Base-by-base conservation (phyloP, 331 rosid species). In the Dryas integrifolia region DNA sequence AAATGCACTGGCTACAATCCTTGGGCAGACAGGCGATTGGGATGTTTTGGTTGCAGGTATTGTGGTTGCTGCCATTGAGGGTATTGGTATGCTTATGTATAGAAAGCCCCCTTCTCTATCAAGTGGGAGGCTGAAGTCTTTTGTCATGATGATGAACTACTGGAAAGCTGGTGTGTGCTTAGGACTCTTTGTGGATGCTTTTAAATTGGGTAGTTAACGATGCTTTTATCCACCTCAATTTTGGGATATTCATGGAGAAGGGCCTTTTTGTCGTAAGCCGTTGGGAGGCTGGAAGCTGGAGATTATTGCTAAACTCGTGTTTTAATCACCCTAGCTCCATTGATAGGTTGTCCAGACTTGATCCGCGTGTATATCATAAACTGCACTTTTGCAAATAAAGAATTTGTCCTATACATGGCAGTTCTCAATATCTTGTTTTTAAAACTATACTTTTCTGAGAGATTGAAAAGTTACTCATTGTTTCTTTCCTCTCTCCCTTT, bases 101-200 rank as follows among this genome's bases (percentile, higher is more conserved):
- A 84, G 65, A 87, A 94, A 81, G 73, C 87, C 87, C 38, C 82
- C 89, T 26, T 68, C 89, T 41, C 58, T 49, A 65, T 82, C 89
- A 18, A 81, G 79, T 18, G 90, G 84, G 78, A 91, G 94, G 75
- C 79, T 91, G 72, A 90, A 82, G 68, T 85, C 92, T 69, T 86
- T 94, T 74, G 83, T 91, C 41, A 86, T 45, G 77, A 72, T 94
- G 92, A 47, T 94, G 48, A 94, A 94, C 82, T 94, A 81, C 77
- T 91, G 97, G 98, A 94, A 94, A 84, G 98, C 98, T 2, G 98
- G 98, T 65, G 95, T 94, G n/a, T 94, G 98, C 80, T 83, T 94
- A 76, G 97, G 98, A 69, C 95, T 94, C 65, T 94, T 89, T 82
- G 98, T 91, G 58, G 98, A 94, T 83, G 98, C 98, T 69, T 94